Conservation (phyloP, 257 asterid genomes). For the Scutellaria barbata region DNA sequence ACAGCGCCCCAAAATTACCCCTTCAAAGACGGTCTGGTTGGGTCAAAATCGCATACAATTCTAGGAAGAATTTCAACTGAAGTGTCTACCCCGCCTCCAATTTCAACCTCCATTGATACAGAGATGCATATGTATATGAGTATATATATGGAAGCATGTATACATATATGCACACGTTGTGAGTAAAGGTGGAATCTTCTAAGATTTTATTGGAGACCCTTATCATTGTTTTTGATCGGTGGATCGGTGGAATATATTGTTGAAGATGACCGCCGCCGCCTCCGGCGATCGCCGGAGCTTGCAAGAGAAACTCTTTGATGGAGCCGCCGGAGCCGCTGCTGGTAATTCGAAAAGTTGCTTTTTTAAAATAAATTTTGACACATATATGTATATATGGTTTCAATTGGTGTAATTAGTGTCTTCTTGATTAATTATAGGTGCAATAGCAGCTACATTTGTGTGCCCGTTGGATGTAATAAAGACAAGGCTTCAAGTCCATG, state of each 20-base stretch:
- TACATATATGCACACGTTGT: not conserved
- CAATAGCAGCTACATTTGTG: constrained; percentile 89
- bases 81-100: constrained; percentile 37
- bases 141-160: constrained; percentile 4
- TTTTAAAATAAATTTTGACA: constrained; percentile 10
- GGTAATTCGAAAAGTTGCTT: constrained; percentile 55
- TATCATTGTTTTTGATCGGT: constrained; percentile 24
- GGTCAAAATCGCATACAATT: constrained; percentile 27
- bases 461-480: constrained; percentile 97
- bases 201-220: not conserved
- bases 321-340: constrained; percentile 95
- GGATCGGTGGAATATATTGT: constrained; percentile 29
- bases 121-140: not conserved
- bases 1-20: not conserved
- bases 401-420: constrained; percentile 25
- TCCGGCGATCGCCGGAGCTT: constrained; percentile 53
- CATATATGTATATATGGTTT: not conserved
- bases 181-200: constrained; percentile 30
- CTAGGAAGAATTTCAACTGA: constrained; percentile 25
- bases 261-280: constrained; percentile 45
- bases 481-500: constrained; percentile 88
- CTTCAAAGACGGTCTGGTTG: constrained; percentile 33
- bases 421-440: constrained; percentile 57
- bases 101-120: constrained; percentile 14
- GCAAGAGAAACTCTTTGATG: constrained; percentile 65